Evolutionary conservation across 495 filamentous ascomycete species (phyloP), one percentile per base, ranked within the genome.

Genomic region (Penicillium chermesinum): DNA sequence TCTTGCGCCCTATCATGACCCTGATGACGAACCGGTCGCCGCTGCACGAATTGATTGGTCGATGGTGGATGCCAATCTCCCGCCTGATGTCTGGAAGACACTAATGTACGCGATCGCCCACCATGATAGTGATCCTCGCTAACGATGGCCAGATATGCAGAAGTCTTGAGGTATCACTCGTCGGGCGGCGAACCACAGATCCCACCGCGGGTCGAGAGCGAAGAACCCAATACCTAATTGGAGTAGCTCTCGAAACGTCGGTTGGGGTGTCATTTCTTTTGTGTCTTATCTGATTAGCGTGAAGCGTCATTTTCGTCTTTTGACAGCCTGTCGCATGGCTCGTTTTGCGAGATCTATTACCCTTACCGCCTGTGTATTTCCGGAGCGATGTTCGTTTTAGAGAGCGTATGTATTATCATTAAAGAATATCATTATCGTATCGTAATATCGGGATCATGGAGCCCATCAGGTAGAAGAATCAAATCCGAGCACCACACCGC

Each of bases 11-110:
- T 98, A 98, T 69, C 93, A 98, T 61, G 93, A 98, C 57, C 90
- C 91, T 5, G 88, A 83, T 13, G 93, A 98, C 63, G 93, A 98
- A 69, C 93, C 93, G 1, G 83, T 86, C 3, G 87, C 93, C 19
- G 86, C 91, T 39, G 89, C 95, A 74, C 91, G 89, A 65, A 96
- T 96, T 57, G 93, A 98, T 63, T 98, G 93, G 93, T 91, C 89
- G 13, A 96, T 97, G 69, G 96, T 96, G 58, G 91, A 98, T 62
- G 93, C 91, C 18, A 88, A 97, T 69, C 72, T 98, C 34, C 89
- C 93, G 0, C 87, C 95, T 17, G 91, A 98, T 58, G 93, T 91
- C 3, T 98, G 93, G 93, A 97, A 97, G 71, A 96, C 95, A 60
- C 95, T 96, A 87, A 98, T 98, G 91, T 96, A 75, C 59, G 59